phyloP scores from a whole-genome alignment of 75 land plant genomes.

The Cryptomeria japonica region DNA sequence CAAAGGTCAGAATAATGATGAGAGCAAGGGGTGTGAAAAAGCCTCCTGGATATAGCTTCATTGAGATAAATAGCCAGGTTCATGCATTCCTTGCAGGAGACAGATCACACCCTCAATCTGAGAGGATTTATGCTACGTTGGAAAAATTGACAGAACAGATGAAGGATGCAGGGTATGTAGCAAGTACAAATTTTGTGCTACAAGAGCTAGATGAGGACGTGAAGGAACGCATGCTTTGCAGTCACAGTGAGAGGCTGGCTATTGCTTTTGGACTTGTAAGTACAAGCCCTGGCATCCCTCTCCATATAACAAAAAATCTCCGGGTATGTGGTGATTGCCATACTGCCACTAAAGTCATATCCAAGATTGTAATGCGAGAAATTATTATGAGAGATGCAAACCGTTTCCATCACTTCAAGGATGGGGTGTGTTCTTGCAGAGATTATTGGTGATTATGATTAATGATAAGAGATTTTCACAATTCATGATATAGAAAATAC shows the following conservation, averaged over 20 bases:
- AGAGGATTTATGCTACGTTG: slow-evolving; percentile 15
- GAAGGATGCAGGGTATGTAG: slow-evolving; percentile 17
- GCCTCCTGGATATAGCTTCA: slow-evolving; percentile 41
- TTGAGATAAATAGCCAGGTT: slow-evolving; percentile 39
- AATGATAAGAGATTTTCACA: no score
- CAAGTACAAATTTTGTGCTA: neutral
- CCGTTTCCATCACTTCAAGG: slow-evolving; percentile 3
- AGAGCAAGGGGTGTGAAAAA: slow-evolving; percentile 36
- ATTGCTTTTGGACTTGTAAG: neutral
- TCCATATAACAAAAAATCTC: neutral
- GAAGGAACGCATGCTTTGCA: slow-evolving; percentile 1
- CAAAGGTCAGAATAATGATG: slow-evolving; percentile 28
- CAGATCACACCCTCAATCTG: slow-evolving; percentile 23
- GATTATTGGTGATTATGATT: neutral
- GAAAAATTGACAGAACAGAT: slow-evolving; percentile 20
- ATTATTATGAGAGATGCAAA: neutral
- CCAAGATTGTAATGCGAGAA: slow-evolving; percentile 1
- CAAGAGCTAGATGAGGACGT: neutral
- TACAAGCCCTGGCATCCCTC: neutral
- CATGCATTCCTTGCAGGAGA: slow-evolving; percentile 37
- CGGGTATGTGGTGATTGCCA: neutral
- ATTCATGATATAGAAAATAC: no score
- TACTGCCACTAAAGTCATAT: neutral
- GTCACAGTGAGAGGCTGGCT: neutral
- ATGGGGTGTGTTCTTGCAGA: neutral